Evolutionary conservation across 257 asterid species (phyloP), one percentile per base, ranked within the genome.

Genomic region (Solanum okadae): DNA sequence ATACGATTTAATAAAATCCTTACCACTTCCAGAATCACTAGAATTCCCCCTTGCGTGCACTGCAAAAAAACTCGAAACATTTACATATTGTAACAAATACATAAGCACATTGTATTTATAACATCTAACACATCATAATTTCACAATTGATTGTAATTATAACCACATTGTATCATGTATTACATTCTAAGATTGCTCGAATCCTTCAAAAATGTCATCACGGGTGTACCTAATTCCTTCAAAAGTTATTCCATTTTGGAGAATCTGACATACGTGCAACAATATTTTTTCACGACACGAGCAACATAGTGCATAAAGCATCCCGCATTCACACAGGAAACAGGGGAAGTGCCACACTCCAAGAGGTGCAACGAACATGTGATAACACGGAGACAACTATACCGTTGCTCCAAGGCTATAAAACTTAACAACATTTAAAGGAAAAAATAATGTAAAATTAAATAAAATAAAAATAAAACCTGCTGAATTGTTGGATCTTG

Each of bases 401-500:
- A 72, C 15, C 15, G 8, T 33, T 33, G 25, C 44, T 71, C 42
- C 6, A 20, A 10, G 9, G 29, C 4, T 38, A 33, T 61, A 61
- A 78, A 5, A 12, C 13, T 9, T 20, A 89, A 68, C 15, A 89
- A 78, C 83, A 42, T 49, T 56, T 35, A 23, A 20, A 22, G 18
- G 35, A 27, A 37, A 4, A 8, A 59, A 35, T 6, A 40, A 15
- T 37, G n/a, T 75, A 46, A 42, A 44, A 25, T 67, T 25, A 44
- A 37, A 9, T n/a, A 20, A 22, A 35, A 22, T 10, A 20, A 75
- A 35, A 86, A 16, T 15, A 29, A 2, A 14, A 94, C 99, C 99
- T 88, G 93, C 77, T 70, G 91, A 89, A 86, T 88, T 88, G 65
- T n/a, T 49, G 38, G 93, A 91, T 91, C 93, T 91, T 52, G 93